Evolutionary conservation across 164 flowering plant genomes (phyloP), one percentile per base, ranked within the genome.

Genomic region (Tetrastigma voinierianum): DNA sequence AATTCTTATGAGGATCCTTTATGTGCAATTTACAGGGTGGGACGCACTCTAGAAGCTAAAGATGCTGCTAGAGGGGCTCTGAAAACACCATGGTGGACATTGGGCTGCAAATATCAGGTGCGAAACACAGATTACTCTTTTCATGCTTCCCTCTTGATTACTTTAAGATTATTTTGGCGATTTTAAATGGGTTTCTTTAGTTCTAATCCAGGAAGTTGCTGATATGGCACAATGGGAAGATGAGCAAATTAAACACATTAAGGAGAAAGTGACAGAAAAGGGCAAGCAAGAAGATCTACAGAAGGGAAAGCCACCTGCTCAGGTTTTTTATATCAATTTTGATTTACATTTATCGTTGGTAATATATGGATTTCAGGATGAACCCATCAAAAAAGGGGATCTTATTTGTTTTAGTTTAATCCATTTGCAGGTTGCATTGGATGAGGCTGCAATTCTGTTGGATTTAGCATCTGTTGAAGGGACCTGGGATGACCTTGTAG

Each of bases 71-170:
- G 96, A 79, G 95, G 79, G 13, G 95, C 96, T 44, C 63, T 94
- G 67, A 91, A 91, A 81, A 88, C 93, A 24, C 93, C 97, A 62
- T 91, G 98, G 96, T 94, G 97, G 98, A 94, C 98, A 52, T 69
- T 94, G 74, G 98, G 97, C 32, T 90, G 95, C 79, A 76, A 70
- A 70, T 94, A 91, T 70, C 76, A 88, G 83, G 98, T 84, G 65
- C 57, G 24, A 19, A 16, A 57, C 18, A 44, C 25, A 47, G 40
- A 32, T 32, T 32, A 4, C 12, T 59, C n/a, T 45, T 48, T 54
- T 57, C 13, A 3, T 65, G 13, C 14, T 16, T 48, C 32, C 61
- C 12, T 40, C 48, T 44, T n/a, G 16, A 9, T 24, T 32, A 14
- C 40, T 57, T 40, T 15, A n/a, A 17, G 12, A 11, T 49, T 63